A percentile compares a stretch with the other conserved stretches of the same genome.
These are phyloP conservation scores for Phalaenopsis hybrid DNA, from an alignment of 116 monocot species.

Conservation along the genomic window DNA sequence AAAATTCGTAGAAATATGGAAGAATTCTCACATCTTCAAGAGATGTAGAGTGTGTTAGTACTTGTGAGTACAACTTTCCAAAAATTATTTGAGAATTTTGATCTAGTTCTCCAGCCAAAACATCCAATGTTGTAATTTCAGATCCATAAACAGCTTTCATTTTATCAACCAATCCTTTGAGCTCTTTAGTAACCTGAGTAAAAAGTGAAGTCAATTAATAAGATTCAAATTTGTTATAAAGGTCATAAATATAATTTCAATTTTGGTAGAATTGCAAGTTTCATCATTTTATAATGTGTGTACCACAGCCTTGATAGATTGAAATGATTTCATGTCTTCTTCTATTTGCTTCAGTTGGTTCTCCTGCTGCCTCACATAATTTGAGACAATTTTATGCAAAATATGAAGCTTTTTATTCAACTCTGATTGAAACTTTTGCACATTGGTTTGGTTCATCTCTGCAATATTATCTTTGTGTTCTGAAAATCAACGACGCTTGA, in stretches of 20 bases:
- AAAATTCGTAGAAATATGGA: neutral
- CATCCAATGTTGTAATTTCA: slow-evolving; percentile 17
- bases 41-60: slow-evolving; percentile 5
- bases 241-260: no score
- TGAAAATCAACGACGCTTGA: no score
- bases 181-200: no score
- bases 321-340: slow-evolving; percentile 65
- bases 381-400: slow-evolving; percentile 60
- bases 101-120: slow-evolving; percentile 16
- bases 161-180: slow-evolving; percentile 7
- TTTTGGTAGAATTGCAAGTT: no score
- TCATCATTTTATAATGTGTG: no score
- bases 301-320: slow-evolving; percentile 54
- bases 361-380: slow-evolving; percentile 67
- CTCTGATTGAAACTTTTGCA: slow-evolving; percentile 51
- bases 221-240: no score
- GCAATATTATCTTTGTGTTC: slow-evolving; percentile 75
- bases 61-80: slow-evolving; percentile 22
- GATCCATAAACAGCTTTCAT: slow-evolving; percentile 12
- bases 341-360: slow-evolving; percentile 71
- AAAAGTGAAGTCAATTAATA: no score
- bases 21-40: slow-evolving; percentile 14
- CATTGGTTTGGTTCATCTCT: slow-evolving; percentile 48
- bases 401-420: slow-evolving; percentile 60
- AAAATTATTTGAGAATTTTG: slow-evolving; percentile 16